A percentile compares a stretch with the other conserved stretches of the same genome.
Conservation (phyloP, 257 asterid species). For the Eucommia ulmoides region DNA sequence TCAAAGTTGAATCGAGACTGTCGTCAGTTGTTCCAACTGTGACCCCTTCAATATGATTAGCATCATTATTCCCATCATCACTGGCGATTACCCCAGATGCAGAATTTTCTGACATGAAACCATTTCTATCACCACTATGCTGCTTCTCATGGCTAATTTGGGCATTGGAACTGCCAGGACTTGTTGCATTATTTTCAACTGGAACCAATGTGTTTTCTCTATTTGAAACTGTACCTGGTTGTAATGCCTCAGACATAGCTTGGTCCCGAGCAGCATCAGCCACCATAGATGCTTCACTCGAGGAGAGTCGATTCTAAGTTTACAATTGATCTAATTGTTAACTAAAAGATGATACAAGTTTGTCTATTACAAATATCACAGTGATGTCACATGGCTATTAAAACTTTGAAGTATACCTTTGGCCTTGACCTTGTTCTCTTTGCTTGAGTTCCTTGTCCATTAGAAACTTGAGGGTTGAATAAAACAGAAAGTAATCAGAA, state of each 20-base stretch:
- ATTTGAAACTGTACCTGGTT: conserved; percentile 32
- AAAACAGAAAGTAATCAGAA: conserved; percentile 1
- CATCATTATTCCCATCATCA: conserved; percentile 30
- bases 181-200: conserved; percentile 27
- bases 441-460: conserved; percentile 60
- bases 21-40: conserved; percentile 27
- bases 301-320: conserved; percentile 43
- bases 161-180: conserved; percentile 19
- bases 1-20: conserved; percentile 21
- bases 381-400: conserved; percentile 5
- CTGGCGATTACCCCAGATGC: conserved; percentile 27
- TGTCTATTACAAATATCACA: conserved; percentile 4
- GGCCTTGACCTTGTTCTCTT: conserved; percentile 48
- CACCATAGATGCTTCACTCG: conserved; percentile 36
- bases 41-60: conserved; percentile 27
- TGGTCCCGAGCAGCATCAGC: conserved; percentile 29
- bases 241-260: conserved; percentile 27
- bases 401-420: conserved; percentile 38
- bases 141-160: conserved; percentile 30
- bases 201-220: conserved; percentile 17
- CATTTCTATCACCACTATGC: conserved; percentile 30
- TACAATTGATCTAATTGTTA: conserved; percentile 22
- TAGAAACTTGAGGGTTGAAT: conserved; percentile 34
- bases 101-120: conserved; percentile 31
- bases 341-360: conserved; percentile 12